Evolutionary conservation across 1,284 basidiomycete genomes (phyloP).

Genomic region (Fomitiporia mediterranea): DNA sequence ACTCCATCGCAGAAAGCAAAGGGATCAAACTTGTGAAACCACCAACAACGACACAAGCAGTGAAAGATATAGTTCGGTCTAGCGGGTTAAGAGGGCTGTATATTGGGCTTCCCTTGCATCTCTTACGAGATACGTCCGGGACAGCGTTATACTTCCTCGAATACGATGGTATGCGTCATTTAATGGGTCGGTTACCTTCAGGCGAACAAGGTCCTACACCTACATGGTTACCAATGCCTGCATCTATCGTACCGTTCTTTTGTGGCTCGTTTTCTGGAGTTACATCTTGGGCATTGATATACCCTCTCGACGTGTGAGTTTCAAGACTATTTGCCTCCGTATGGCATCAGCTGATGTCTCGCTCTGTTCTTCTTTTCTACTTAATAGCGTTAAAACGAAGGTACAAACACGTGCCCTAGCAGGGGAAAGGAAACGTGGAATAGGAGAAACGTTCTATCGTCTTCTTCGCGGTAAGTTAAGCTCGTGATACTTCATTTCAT

Average conservation of each 20-base stretch:
- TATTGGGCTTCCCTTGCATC: slow-evolving; percentile 80
- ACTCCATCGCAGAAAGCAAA: slow-evolving; percentile 81
- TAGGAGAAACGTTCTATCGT: slow-evolving; percentile 69
- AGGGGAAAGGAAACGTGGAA: slow-evolving; percentile 61
- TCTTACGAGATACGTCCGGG: slow-evolving; percentile 74
- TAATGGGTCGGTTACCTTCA: slow-evolving; percentile 63
- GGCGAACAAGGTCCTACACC: slow-evolving; percentile 76
- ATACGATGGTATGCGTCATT: slow-evolving; percentile 79
- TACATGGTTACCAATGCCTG: slow-evolving; percentile 71
- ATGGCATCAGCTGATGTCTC: slow-evolving; percentile 1
- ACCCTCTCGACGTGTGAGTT: slow-evolving; percentile 76
- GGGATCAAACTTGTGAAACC: slow-evolving; percentile 63
- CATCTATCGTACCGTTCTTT: slow-evolving; percentile 76
- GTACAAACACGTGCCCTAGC: slow-evolving; percentile 86
- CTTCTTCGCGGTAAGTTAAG: slow-evolving; percentile 61
- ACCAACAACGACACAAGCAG: slow-evolving; percentile 70
- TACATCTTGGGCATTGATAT: slow-evolving; percentile 80
- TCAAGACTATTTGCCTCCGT: background rate
- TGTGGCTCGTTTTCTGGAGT: slow-evolving; percentile 84
- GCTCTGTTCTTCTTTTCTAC: background rate
- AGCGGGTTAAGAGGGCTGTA: slow-evolving; percentile 75
- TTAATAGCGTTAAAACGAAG: slow-evolving; percentile 82
- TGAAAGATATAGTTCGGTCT: slow-evolving; percentile 59
- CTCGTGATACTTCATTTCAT: background rate
- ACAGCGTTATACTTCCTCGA: slow-evolving; percentile 85